Evolutionary conservation across 192 early-diverging fungal genomes (phyloP).

Genomic region (Gryganskiella cystojenkinii): DNA sequence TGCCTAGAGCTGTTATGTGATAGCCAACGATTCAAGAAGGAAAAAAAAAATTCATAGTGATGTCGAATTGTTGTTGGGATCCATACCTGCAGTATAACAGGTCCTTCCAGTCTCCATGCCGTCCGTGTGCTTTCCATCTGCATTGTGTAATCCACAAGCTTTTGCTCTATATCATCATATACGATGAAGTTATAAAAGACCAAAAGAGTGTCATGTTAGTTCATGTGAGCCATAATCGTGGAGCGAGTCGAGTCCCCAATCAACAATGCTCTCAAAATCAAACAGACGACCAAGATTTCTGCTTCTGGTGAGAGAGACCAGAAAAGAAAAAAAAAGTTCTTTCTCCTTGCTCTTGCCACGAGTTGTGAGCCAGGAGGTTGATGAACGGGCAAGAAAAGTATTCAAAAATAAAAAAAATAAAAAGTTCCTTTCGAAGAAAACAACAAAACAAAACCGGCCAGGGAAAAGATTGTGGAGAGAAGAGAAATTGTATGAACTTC

Average conservation of each 20-base stretch:
- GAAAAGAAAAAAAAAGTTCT: too few relatives aligned
- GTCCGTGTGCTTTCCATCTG: conserved; percentile 34
- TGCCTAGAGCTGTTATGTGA: not conserved
- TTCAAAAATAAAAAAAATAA: too few relatives aligned
- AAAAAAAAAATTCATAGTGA: not conserved
- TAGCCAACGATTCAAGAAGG: not conserved
- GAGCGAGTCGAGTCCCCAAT: too few relatives aligned
- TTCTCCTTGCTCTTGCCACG: too few relatives aligned
- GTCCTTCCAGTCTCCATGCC: conserved; percentile 46
- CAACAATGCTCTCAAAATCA: not conserved
- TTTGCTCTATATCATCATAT: conserved; percentile 32
- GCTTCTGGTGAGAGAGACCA: not conserved
- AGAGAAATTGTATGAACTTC: too few relatives aligned
- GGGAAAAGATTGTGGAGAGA: too few relatives aligned
- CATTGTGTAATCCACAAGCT: conserved; percentile 36
- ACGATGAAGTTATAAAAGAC: not conserved
- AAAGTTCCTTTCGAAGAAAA: too few relatives aligned
- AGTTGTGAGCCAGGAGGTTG: too few relatives aligned
- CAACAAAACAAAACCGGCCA: not conserved
- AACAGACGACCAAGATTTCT: not conserved
- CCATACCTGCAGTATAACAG: conserved; percentile 35
- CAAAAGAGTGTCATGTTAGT: not conserved
- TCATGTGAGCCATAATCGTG: conserved; percentile 7
- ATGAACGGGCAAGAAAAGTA: too few relatives aligned
- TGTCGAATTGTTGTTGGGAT: not conserved